A percentile compares a stretch with the other conserved stretches of the same genome.
Evolutionary conservation across 2,329 filamentous ascomycete genomes (phyloP).

Genomic region (Beauveria australis): DNA sequence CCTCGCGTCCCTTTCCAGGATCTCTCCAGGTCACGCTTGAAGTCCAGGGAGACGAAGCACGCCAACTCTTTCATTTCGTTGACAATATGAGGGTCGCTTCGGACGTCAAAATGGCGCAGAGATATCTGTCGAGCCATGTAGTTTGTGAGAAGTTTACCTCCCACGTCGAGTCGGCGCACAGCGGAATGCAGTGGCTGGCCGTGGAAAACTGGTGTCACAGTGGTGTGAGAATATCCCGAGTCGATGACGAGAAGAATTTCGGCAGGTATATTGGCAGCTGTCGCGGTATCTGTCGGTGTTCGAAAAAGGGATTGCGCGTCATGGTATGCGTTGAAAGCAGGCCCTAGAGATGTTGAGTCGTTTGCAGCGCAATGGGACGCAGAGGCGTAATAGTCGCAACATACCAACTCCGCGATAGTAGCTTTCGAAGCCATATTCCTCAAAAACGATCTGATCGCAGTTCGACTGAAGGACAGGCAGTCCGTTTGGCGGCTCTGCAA

Average conservation of each 20-base stretch:
- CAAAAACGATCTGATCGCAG: slow-evolving; percentile 94
- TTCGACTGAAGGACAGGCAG: slow-evolving; percentile 76
- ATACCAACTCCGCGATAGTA: slow-evolving; percentile 70
- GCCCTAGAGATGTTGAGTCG: slow-evolving; percentile 37
- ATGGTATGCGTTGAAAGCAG: slow-evolving; percentile 74
- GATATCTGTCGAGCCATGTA: slow-evolving; percentile 85
- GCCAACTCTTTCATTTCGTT: slow-evolving; percentile 92
- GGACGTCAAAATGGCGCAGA: slow-evolving; percentile 87
- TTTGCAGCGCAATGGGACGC: neutral
- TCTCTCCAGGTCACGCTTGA: slow-evolving; percentile 67
- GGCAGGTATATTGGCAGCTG: slow-evolving; percentile 43
- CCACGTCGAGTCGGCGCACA: slow-evolving; percentile 78
- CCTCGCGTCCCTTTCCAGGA: slow-evolving; percentile 72
- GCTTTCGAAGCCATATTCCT: slow-evolving; percentile 87
- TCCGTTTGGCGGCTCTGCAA: slow-evolving; percentile 80
- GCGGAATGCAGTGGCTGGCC: slow-evolving; percentile 74
- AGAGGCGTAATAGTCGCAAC: neutral
- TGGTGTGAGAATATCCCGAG: slow-evolving; percentile 88
- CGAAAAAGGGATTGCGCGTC: slow-evolving; percentile 64
- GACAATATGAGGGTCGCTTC: slow-evolving; percentile 86
- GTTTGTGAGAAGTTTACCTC: slow-evolving; percentile 89
- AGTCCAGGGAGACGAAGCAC: slow-evolving; percentile 75
- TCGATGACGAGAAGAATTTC: slow-evolving; percentile 87
- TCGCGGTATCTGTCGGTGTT: slow-evolving; percentile 41
- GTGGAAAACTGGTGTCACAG: slow-evolving; percentile 74